These are phyloP conservation scores for Sphaerulina musiva DNA, from an alignment of 2,329 filamentous ascomycete species.

Conservation along the genomic window DNA sequence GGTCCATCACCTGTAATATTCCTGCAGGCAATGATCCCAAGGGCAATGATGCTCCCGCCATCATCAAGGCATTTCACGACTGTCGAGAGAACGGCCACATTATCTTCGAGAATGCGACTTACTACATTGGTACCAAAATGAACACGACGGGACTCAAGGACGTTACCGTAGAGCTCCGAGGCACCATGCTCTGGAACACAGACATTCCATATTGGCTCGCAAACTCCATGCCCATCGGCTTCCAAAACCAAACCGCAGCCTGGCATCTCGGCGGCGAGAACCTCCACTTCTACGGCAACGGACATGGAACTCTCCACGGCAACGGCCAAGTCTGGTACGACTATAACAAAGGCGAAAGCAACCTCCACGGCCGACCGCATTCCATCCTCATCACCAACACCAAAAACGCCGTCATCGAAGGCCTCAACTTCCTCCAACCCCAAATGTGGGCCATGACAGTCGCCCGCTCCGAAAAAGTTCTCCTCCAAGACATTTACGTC, in stretches of 20 bases:
- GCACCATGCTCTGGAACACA: slow-evolving; percentile 42
- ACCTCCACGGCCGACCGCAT: slow-evolving; percentile 42
- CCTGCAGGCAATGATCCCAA: slow-evolving; percentile 16
- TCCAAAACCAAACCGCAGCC: slow-evolving; percentile 51
- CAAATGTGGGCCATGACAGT: slow-evolving; percentile 51
- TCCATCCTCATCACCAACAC: slow-evolving; percentile 47
- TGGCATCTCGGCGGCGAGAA: slow-evolving; percentile 52
- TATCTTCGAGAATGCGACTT: slow-evolving; percentile 46
- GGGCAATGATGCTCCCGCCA: slow-evolving; percentile 48
- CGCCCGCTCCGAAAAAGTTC: slow-evolving; percentile 43
- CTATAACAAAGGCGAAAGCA: slow-evolving; percentile 17
- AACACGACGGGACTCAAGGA: slow-evolving; percentile 41
- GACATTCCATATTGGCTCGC: slow-evolving; percentile 48
- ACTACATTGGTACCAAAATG: slow-evolving; percentile 28
- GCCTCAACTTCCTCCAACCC: slow-evolving; percentile 49
- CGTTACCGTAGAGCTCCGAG: slow-evolving; percentile 44
- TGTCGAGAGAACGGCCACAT: slow-evolving; percentile 48
- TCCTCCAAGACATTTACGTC: slow-evolving; percentile 48
- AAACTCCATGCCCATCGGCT: slow-evolving; percentile 47
- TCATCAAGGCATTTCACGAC: slow-evolving; percentile 46
- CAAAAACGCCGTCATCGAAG: slow-evolving; percentile 44
- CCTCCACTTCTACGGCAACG: slow-evolving; percentile 46
- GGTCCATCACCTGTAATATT: slow-evolving; percentile 22
- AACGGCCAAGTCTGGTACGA: slow-evolving; percentile 58
- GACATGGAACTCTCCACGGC: slow-evolving; percentile 51